These are phyloP conservation scores for Cyberlindnera meyerae DNA, from an alignment of 805 yeast species.

Conservation along the genomic window DNA sequence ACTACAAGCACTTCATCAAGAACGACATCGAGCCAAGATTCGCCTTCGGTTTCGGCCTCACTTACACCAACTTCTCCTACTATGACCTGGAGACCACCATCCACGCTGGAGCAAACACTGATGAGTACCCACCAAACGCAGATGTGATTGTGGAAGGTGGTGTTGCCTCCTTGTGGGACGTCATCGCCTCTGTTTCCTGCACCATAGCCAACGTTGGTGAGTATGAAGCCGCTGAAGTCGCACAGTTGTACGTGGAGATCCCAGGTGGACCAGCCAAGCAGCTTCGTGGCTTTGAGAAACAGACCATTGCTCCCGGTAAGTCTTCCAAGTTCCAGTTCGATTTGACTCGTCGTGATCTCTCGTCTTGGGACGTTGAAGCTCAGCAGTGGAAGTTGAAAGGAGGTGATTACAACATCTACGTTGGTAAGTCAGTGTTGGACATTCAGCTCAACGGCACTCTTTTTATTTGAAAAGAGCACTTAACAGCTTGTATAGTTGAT, in stretches of 20 bases:
- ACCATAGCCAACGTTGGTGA: too few species aligned
- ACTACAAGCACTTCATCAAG: constrained; percentile 52
- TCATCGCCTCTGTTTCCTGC: not conserved
- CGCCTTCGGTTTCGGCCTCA: constrained; percentile 57
- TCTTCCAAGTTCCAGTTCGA: constrained; percentile 2
- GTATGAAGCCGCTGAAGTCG: constrained; percentile 21
- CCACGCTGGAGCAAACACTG: constrained; percentile 15
- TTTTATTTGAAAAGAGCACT: constrained; percentile 3
- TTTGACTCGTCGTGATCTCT: constrained; percentile 6
- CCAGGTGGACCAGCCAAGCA: constrained; percentile 2
- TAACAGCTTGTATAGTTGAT: too few species aligned
- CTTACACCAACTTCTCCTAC: constrained; percentile 40
- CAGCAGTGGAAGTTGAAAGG: constrained; percentile 6
- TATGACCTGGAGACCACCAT: constrained; percentile 29
- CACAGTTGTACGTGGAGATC: constrained; percentile 3
- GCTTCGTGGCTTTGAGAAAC: constrained; percentile 2
- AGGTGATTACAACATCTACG: constrained; percentile 38
- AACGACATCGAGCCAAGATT: constrained; percentile 46
- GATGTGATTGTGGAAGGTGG: constrained; percentile 7
- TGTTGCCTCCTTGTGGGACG: constrained; percentile 8
- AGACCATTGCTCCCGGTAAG: constrained; percentile 2
- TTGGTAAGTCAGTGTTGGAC: constrained; percentile 28
- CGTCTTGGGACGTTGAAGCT: constrained; percentile 3
- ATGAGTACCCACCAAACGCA: constrained; percentile 6
- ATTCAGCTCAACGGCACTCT: constrained; percentile 5